Evolutionary conservation across 1,284 basidiomycete genomes (phyloP).

Genomic region (Tranzscheliella williamsii): DNA sequence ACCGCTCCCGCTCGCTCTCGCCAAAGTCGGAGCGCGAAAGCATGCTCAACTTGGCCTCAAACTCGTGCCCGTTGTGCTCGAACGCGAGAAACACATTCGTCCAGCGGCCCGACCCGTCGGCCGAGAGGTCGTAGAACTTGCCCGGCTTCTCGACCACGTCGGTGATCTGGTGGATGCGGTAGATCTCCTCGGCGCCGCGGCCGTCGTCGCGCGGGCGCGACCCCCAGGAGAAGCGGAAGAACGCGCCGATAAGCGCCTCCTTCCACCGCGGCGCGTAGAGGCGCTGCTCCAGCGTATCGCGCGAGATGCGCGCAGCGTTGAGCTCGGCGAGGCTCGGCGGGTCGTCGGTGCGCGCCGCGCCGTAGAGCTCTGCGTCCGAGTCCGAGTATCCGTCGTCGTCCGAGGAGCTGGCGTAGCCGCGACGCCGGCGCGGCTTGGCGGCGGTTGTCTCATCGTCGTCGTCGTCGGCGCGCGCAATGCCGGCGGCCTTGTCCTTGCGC

Average conservation of each 20-base stretch:
- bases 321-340: constrained; percentile 68
- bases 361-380: constrained; percentile 38
- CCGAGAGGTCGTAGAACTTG: constrained; percentile 76
- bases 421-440: constrained; percentile 3
- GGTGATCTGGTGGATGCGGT: constrained; percentile 78
- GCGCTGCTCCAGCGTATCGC: constrained; percentile 70
- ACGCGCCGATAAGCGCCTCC: constrained; percentile 73
- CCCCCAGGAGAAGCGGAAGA: constrained; percentile 44
- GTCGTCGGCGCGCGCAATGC: constrained; percentile 7
- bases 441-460: constrained; percentile 25
- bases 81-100: constrained; percentile 46
- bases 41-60: constrained; percentile 30
- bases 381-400: constrained; percentile 19
- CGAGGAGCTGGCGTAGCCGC: background rate
- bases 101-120: constrained; percentile 33
- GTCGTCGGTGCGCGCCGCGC: constrained; percentile 65
- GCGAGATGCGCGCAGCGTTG: constrained; percentile 68
- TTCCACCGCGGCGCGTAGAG: constrained; percentile 75
- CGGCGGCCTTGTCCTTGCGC: constrained; percentile 39
- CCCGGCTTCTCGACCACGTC: constrained; percentile 66
- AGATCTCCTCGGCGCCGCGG: constrained; percentile 69
- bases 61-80: constrained; percentile 34
- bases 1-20: constrained; percentile 45
- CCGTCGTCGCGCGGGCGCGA: constrained; percentile 63
- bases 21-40: constrained; percentile 29